Conservation (phyloP, 2,329 filamentous ascomycete species). For the Monilinia fructigena region DNA sequence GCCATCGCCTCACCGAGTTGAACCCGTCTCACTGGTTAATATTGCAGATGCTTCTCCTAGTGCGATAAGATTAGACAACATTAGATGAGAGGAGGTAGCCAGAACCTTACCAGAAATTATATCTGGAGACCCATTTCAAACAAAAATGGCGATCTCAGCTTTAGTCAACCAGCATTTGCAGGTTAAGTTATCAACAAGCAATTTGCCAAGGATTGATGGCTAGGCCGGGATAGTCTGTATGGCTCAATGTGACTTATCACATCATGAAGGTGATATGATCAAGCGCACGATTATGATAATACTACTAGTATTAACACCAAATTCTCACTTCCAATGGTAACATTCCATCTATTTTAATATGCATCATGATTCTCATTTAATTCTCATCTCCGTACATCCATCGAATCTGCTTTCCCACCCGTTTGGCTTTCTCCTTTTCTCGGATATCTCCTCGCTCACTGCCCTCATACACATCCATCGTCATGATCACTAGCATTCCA, state of each 20-base stretch:
- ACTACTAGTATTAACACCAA: neutral
- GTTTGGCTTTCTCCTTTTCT: neutral
- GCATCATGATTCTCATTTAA: conserved; percentile 19
- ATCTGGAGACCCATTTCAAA: too few species aligned
- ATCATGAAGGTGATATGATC: neutral
- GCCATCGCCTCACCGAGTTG: too few species aligned
- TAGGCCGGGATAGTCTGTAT: neutral
- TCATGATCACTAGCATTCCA: conserved; percentile 16
- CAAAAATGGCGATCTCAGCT: too few species aligned
- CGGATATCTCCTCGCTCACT: neutral
- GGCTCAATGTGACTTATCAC: neutral
- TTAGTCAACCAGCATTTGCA: neutral
- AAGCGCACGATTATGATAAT: neutral
- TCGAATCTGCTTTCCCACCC: neutral
- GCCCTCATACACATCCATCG: conserved; percentile 3
- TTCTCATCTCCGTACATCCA: conserved; percentile 17
- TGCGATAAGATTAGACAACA: too few species aligned
- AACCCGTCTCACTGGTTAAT: too few species aligned
- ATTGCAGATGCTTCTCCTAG: too few species aligned
- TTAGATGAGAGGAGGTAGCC: too few species aligned
- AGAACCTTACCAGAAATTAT: too few species aligned
- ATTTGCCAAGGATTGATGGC: too few species aligned
- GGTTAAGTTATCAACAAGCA: neutral
- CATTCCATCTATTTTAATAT: neutral
- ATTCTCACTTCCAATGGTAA: neutral